phyloP scores from a whole-genome alignment of 2,329 filamentous ascomycete genomes.

The Pseudocercospora cruenta region DNA sequence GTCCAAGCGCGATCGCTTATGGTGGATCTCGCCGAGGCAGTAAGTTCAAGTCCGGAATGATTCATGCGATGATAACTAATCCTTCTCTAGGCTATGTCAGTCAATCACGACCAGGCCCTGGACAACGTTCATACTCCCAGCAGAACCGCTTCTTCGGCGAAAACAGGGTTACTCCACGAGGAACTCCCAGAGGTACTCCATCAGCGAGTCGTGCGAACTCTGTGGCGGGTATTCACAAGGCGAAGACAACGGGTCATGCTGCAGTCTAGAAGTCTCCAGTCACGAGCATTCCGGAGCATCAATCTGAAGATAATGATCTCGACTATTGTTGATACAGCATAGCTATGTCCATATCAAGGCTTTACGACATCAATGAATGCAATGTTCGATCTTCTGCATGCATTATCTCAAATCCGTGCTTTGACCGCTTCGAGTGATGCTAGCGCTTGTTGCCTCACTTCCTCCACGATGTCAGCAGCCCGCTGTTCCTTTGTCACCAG shows the following conservation, averaged over 20 bases:
- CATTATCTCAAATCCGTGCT: conserved; percentile 13
- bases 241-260: background rate
- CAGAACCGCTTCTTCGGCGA: conserved; percentile 37
- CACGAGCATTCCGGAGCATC: background rate
- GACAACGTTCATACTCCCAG: conserved; percentile 34
- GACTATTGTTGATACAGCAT: background rate
- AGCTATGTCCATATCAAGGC: background rate
- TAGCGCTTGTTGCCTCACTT: conserved; percentile 45
- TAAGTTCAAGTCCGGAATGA: conserved; percentile 19
- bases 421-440: conserved; percentile 14
- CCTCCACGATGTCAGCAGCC: conserved; percentile 57
- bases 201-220: conserved; percentile 33
- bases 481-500: conserved; percentile 55
- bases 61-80: background rate
- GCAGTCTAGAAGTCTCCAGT: background rate
- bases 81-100: conserved; percentile 1
- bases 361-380: background rate
- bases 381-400: background rate
- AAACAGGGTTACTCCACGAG: conserved; percentile 31
- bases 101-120: conserved; percentile 26
- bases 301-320: background rate
- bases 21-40: conserved; percentile 26
- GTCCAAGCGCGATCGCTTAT: conserved; percentile 31
- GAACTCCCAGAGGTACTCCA: conserved; percentile 35
- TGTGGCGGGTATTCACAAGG: conserved; percentile 6